Percentiles rank a stretch among this genome's conserved stretches.
These are phyloP conservation scores for Rugonectria rugulosa DNA, from an alignment of 2,329 filamentous ascomycete genomes.

Conservation along the genomic window DNA sequence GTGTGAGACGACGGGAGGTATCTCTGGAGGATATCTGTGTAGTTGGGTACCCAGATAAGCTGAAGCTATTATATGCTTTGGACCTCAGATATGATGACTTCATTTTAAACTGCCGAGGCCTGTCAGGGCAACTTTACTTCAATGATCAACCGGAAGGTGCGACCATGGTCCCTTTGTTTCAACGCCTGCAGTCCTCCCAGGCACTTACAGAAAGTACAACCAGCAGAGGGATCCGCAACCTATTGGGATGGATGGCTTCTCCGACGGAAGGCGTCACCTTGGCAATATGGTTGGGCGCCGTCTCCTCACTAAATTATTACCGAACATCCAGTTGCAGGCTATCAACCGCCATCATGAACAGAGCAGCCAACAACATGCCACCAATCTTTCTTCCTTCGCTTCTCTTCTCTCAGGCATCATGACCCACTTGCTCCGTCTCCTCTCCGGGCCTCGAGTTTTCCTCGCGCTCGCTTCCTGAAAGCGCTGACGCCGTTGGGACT, in stretches of 20 bases:
- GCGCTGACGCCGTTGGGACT: background rate
- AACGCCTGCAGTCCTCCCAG: too few relatives aligned
- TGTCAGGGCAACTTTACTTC: too few relatives aligned
- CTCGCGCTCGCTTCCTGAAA: background rate
- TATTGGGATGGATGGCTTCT: too few relatives aligned
- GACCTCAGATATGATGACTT: too few relatives aligned
- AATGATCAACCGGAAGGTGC: background rate
- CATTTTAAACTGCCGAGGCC: too few relatives aligned
- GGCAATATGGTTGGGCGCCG: conserved; percentile 19
- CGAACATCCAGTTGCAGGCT: background rate
- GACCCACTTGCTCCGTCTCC: background rate
- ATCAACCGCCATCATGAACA: background rate
- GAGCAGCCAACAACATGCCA: background rate
- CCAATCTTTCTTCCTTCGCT: background rate
- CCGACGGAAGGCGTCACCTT: conserved; percentile 12
- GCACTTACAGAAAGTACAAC: conserved; percentile 1
- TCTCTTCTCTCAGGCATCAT: background rate
- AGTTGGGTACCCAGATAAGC: too few relatives aligned
- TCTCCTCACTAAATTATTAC: conserved; percentile 14
- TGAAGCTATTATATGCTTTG: too few relatives aligned
- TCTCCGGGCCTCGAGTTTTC: too few relatives aligned
- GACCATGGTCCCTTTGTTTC: background rate
- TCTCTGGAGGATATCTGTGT: too few relatives aligned
- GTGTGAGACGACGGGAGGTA: too few relatives aligned
- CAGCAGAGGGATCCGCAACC: conserved; percentile 18